These are phyloP conservation scores for Phytophthora nicotianae DNA, from an alignment of 352 stramenopile species.

Conservation along the genomic window DNA sequence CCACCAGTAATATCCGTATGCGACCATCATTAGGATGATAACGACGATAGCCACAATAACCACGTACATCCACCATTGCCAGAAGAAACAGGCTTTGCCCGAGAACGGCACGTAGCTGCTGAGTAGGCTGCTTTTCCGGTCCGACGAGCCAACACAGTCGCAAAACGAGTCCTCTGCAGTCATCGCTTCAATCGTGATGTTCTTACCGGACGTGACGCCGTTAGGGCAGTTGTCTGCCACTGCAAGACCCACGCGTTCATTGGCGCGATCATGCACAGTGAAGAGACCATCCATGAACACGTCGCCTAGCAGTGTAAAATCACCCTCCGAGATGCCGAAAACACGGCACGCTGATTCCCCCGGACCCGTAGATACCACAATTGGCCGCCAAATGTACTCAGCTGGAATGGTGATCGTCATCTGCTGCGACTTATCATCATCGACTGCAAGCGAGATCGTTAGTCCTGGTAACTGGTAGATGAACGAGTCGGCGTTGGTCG, in stretches of 20 bases:
- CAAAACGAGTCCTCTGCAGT: constrained; percentile 51
- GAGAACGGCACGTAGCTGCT: constrained; percentile 65
- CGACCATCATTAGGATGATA: constrained; percentile 55
- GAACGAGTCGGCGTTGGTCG: constrained; percentile 56
- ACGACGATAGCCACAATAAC: constrained; percentile 62
- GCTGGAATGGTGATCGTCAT: constrained; percentile 79
- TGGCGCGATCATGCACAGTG: constrained; percentile 77
- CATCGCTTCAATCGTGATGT: constrained; percentile 57
- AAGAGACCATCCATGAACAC: constrained; percentile 89
- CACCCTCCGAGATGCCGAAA: constrained; percentile 82
- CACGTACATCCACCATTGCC: constrained; percentile 90
- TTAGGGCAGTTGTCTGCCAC: constrained; percentile 80
- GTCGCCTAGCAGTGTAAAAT: constrained; percentile 75
- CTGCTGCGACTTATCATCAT: constrained; percentile 51
- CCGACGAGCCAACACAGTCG: constrained; percentile 63
- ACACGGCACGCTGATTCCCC: constrained; percentile 62
- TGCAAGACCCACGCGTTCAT: constrained; percentile 58
- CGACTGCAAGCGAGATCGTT: constrained; percentile 63
- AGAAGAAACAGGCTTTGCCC: constrained; percentile 83
- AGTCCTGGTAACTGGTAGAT: constrained; percentile 71
- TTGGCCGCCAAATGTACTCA: constrained; percentile 86
- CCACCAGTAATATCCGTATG: constrained; percentile 58
- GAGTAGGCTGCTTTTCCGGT: constrained; percentile 67
- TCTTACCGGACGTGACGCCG: constrained; percentile 69
- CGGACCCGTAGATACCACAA: constrained; percentile 52